Percentiles rank a stretch among this genome's conserved stretches.
phyloP scores from a whole-genome alignment of 1,284 basidiomycete species.

The Moesziomyces sp. region DNA sequence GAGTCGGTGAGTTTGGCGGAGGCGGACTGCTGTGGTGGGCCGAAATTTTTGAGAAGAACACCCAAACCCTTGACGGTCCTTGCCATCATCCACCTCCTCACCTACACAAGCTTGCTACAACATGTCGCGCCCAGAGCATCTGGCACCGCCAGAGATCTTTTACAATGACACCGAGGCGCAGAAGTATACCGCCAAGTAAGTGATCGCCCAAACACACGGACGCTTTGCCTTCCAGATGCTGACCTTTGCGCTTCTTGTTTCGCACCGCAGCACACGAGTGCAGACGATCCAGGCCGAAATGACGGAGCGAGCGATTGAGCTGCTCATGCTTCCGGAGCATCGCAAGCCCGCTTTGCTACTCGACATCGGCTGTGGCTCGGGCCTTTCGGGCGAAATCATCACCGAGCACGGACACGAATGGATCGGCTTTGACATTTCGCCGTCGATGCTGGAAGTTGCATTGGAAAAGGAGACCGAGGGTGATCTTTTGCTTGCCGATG shows the following conservation, averaged over 20 bases:
- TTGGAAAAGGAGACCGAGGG: slow-evolving; percentile 65
- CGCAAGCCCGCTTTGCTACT: slow-evolving; percentile 74
- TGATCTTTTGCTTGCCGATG: slow-evolving; percentile 68
- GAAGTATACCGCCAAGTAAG: slow-evolving; percentile 96
- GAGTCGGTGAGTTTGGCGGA: slow-evolving; percentile 9
- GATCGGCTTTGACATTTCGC: slow-evolving; percentile 94
- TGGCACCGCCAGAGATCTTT: slow-evolving; percentile 96
- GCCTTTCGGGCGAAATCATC: slow-evolving; percentile 94
- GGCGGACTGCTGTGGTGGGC: too few relatives aligned
- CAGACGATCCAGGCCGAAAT: slow-evolving; percentile 97
- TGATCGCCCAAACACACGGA: too few relatives aligned
- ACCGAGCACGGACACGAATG: slow-evolving; percentile 93
- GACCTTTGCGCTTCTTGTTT: not conserved
- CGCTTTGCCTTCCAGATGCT: too few relatives aligned
- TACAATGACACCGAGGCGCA: slow-evolving; percentile 94
- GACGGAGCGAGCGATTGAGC: slow-evolving; percentile 93
- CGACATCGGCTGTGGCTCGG: slow-evolving; percentile 98
- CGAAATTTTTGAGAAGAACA: slow-evolving; percentile 45
- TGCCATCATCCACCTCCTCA: too few relatives aligned
- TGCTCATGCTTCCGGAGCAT: slow-evolving; percentile 79
- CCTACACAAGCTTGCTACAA: not conserved
- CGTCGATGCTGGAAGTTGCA: slow-evolving; percentile 79
- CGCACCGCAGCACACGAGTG: slow-evolving; percentile 75
- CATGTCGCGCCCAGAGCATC: slow-evolving; percentile 95
- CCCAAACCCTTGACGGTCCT: not conserved